Evolutionary conservation across 352 stramenopile species (phyloP).

Genomic region (Phytophthora chlamydospora): DNA sequence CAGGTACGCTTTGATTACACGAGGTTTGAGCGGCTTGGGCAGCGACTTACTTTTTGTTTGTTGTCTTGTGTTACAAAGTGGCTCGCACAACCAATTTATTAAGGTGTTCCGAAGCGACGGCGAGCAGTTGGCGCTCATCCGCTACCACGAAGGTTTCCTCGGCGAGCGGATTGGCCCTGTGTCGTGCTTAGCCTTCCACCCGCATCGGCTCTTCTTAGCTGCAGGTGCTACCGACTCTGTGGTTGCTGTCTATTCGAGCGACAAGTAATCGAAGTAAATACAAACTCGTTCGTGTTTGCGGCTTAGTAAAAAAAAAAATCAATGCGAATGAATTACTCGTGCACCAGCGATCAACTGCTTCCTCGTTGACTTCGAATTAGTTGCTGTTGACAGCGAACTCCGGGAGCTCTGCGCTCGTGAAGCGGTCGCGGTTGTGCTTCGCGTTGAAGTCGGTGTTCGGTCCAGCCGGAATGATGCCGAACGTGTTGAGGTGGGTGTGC

Average conservation of each 20-base stretch:
- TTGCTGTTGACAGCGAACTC: slow-evolving; percentile 34
- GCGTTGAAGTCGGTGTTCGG: slow-evolving; percentile 54
- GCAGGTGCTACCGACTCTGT: slow-evolving; percentile 96
- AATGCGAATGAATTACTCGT: slow-evolving; percentile 16
- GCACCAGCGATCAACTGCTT: neutral
- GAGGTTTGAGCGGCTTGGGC: neutral
- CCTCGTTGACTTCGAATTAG: slow-evolving; percentile 3
- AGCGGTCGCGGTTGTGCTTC: slow-evolving; percentile 76
- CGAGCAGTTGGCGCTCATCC: slow-evolving; percentile 85
- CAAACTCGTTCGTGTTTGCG: slow-evolving; percentile 20
- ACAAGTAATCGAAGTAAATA: slow-evolving; percentile 51
- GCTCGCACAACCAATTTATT: slow-evolving; percentile 99
- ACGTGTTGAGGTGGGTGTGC: slow-evolving; percentile 94
- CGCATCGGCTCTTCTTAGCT: slow-evolving; percentile 94
- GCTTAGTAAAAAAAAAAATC: slow-evolving; percentile 11
- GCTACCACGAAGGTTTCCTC: slow-evolving; percentile 97
- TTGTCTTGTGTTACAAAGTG: slow-evolving; percentile 50
- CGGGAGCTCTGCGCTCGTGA: slow-evolving; percentile 42
- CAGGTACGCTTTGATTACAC: slow-evolving; percentile 57
- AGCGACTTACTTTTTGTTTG: slow-evolving; percentile 3
- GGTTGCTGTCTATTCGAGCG: slow-evolving; percentile 93
- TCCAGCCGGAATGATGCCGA: slow-evolving; percentile 92
- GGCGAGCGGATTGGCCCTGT: slow-evolving; percentile 97
- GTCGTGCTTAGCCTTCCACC: slow-evolving; percentile 97
- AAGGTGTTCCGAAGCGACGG: slow-evolving; percentile 95